Percentiles rank a stretch among this genome's conserved stretches.
phyloP scores from a whole-genome alignment of 768 basidiomycete genomes.

The Fomitopsis serialis region DNA sequence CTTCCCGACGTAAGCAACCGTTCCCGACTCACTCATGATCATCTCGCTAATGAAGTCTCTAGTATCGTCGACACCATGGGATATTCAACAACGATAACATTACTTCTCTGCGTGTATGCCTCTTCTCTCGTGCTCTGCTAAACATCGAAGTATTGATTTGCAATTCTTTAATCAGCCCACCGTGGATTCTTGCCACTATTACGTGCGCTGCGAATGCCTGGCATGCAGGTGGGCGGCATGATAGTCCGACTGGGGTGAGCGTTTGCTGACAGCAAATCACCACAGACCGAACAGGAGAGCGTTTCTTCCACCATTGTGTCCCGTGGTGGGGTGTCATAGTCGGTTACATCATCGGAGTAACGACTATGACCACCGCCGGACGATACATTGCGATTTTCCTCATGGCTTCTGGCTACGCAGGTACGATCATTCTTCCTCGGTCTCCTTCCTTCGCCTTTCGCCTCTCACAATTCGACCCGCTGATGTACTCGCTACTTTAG shows the following conservation, averaged over 20 bases:
- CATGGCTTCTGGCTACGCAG: conserved; percentile 52
- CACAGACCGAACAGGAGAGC: conserved; percentile 53
- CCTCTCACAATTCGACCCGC: conserved; percentile 70
- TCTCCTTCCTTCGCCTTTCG: background rate
- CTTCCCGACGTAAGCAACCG: conserved; percentile 38
- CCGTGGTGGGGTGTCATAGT: conserved; percentile 60
- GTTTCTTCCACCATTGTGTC: conserved; percentile 52
- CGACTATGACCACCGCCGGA: conserved; percentile 42
- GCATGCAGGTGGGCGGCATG: conserved; percentile 38
- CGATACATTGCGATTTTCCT: conserved; percentile 61
- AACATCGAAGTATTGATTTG: background rate
- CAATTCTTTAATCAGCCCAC: conserved; percentile 37
- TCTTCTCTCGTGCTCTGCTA: background rate
- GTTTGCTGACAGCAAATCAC: background rate
- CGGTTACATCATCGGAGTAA: conserved; percentile 58
- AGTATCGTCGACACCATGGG: conserved; percentile 58
- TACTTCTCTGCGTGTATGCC: conserved; percentile 51
- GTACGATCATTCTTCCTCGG: conserved; percentile 15
- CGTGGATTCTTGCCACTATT: conserved; percentile 54
- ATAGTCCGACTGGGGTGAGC: background rate
- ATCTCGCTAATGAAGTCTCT: background rate
- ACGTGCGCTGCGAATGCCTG: conserved; percentile 47
- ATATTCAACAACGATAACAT: conserved; percentile 50
- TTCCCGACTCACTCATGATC: background rate
- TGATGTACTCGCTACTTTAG: conserved; percentile 58